phyloP scores from a whole-genome alignment of 352 stramenopile species.

The Pythium aristosporum region DNA sequence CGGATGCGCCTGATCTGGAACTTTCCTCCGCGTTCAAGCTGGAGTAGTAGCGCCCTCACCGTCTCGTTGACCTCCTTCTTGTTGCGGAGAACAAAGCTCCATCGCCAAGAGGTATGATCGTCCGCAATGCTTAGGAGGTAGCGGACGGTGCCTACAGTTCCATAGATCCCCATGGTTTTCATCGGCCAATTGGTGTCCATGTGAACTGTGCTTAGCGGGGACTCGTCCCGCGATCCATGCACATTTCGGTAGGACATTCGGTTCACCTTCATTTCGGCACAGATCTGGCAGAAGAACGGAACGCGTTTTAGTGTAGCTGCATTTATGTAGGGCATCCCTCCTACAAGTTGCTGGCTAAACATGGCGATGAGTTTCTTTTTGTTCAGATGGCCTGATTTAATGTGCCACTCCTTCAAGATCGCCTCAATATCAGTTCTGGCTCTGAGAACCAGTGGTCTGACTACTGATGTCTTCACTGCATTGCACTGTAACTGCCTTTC shows the following conservation, averaged over 20 bases:
- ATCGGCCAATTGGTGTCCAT: too few relatives aligned
- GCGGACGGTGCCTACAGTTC: too few relatives aligned
- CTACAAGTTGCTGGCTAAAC: slow-evolving; percentile 14
- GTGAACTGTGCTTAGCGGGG: too few relatives aligned
- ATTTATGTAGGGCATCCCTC: neutral
- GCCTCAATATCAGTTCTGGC: neutral
- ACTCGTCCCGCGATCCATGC: too few relatives aligned
- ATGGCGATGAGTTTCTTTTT: slow-evolving; percentile 10
- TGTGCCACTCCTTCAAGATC: slow-evolving; percentile 15
- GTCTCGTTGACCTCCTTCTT: too few relatives aligned
- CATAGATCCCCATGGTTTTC: too few relatives aligned
- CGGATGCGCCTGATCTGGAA: too few relatives aligned
- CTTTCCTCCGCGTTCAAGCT: too few relatives aligned
- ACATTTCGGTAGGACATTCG: slow-evolving; percentile 5
- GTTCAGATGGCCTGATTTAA: slow-evolving; percentile 1
- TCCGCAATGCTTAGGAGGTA: too few relatives aligned
- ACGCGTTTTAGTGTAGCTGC: neutral
- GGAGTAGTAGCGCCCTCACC: too few relatives aligned
- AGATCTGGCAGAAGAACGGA: slow-evolving; percentile 12
- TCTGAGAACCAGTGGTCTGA: neutral
- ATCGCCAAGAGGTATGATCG: too few relatives aligned
- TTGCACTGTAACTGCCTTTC: slow-evolving; percentile 14
- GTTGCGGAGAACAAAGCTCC: too few relatives aligned
- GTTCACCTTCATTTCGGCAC: slow-evolving; percentile 12
- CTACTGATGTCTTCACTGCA: slow-evolving; percentile 1